phyloP scores from a whole-genome alignment of 257 asterid genomes.

The Perilla frutescens region DNA sequence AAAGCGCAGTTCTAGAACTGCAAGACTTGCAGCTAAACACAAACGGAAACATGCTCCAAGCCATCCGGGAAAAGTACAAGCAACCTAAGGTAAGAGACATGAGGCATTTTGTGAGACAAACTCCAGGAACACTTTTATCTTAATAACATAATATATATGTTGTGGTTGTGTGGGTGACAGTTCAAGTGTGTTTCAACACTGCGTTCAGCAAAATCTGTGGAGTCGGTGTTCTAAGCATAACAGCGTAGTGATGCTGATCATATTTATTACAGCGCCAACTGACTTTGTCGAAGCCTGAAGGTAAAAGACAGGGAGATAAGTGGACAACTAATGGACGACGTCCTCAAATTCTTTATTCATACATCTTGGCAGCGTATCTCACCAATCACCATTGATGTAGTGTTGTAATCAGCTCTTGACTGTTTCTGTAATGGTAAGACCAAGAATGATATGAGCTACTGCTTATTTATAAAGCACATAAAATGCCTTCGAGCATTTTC shows the following conservation, averaged over 20 bases:
- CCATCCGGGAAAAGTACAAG: constrained; percentile 85
- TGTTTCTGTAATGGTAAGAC: constrained; percentile 38
- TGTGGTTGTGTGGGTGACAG: constrained; percentile 52
- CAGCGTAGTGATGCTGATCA: constrained; percentile 32
- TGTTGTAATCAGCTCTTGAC: constrained; percentile 47
- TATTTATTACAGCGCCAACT: constrained; percentile 38
- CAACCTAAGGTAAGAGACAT: constrained; percentile 68
- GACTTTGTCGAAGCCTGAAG: constrained; percentile 42
- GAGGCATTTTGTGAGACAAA: neutral
- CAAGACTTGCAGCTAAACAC: constrained; percentile 73
- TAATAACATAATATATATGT: neutral
- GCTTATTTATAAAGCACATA: constrained; percentile 44
- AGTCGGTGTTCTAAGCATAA: constrained; percentile 58
- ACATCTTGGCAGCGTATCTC: constrained; percentile 41
- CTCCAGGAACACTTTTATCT: neutral
- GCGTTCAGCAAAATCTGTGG: constrained; percentile 50
- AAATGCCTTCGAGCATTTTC: constrained; percentile 24
- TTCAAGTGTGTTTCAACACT: constrained; percentile 80
- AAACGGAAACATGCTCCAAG: constrained; percentile 49
- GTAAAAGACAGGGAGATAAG: constrained; percentile 39
- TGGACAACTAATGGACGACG: constrained; percentile 30
- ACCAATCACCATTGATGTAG: constrained; percentile 42
- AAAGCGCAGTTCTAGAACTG: constrained; percentile 62
- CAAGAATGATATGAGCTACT: constrained; percentile 45
- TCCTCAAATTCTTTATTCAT: constrained; percentile 58